These are phyloP conservation scores for Berberis thunbergii DNA, from an alignment of 164 flowering plant species.

Conservation along the genomic window DNA sequence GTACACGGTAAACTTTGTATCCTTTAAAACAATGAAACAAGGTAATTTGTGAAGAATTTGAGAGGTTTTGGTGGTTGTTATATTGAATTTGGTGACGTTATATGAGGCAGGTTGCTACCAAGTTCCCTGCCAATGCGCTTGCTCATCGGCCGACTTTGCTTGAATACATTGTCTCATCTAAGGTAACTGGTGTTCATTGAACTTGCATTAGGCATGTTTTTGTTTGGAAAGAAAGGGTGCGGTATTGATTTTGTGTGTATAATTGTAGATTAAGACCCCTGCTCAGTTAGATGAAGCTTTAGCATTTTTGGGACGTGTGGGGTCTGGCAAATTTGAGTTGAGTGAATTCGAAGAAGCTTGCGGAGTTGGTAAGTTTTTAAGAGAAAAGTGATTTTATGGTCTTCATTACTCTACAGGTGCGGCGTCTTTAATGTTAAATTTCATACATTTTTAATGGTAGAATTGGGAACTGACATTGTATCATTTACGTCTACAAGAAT, in stretches of 20 bases:
- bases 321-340: conserved; percentile 37
- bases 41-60: neutral
- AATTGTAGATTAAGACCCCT: conserved; percentile 70
- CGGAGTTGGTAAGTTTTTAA: conserved; percentile 72
- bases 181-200: conserved; percentile 32
- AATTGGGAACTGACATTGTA: too few species aligned
- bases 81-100: conserved; percentile 2
- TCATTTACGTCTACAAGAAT: too few species aligned
- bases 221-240: neutral
- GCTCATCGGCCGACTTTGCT: conserved; percentile 63
- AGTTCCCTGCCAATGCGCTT: conserved; percentile 86
- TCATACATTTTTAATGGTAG: too few species aligned
- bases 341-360: conserved; percentile 82
- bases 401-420: neutral
- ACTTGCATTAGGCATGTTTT: neutral
- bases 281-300: conserved; percentile 88
- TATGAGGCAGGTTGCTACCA: conserved; percentile 66
- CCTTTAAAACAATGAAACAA: neutral
- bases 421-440: too few species aligned
- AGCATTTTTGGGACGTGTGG: conserved; percentile 38
- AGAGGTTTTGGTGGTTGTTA: neutral
- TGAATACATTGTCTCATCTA: conserved; percentile 48
- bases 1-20: conserved; percentile 45
- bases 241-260: neutral
- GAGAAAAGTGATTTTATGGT: neutral